phyloP scores from a whole-genome alignment of 768 basidiomycete genomes.

The Rhizopogon sp. region DNA sequence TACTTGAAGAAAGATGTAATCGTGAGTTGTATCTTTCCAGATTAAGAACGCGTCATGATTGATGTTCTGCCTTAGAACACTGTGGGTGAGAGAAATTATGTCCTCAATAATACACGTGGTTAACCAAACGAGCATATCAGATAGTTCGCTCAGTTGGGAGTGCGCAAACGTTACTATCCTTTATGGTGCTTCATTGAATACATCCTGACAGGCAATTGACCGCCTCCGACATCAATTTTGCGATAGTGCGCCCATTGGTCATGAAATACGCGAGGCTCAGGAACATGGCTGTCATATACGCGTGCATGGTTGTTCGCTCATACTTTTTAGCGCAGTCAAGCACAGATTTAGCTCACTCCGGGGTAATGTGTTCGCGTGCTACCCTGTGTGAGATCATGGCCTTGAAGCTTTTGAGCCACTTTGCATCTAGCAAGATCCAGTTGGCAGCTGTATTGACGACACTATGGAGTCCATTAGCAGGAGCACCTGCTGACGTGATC shows the following conservation, averaged over 20 bases:
- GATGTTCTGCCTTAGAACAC: constrained; percentile 17
- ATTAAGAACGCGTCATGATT: constrained; percentile 21
- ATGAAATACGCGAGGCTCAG: constrained; percentile 72
- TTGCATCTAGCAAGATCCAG: constrained; percentile 70
- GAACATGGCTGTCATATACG: constrained; percentile 72
- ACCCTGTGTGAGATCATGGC: constrained; percentile 85
- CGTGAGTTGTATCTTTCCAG: constrained; percentile 37
- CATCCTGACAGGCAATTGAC: constrained; percentile 58
- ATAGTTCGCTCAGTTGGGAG: constrained; percentile 78
- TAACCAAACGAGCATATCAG: constrained; percentile 28
- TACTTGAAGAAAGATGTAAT: constrained; percentile 64
- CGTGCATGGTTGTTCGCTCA: constrained; percentile 70
- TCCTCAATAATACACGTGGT: not conserved
- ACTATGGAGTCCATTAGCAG: constrained; percentile 81
- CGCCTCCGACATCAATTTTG: constrained; percentile 79
- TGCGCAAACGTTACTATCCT: constrained; percentile 32
- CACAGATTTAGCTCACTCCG: constrained; percentile 71
- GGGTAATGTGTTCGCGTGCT: constrained; percentile 66
- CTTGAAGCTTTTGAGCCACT: constrained; percentile 76
- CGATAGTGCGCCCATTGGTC: constrained; percentile 72
- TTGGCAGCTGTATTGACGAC: constrained; percentile 74
- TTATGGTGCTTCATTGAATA: not conserved
- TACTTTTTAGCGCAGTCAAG: constrained; percentile 72
- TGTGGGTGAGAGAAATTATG: constrained; percentile 17
- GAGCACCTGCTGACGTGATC: constrained; percentile 62